Conservation (phyloP, 1,284 basidiomycete species). For the Pseudozyma sp. region DNA sequence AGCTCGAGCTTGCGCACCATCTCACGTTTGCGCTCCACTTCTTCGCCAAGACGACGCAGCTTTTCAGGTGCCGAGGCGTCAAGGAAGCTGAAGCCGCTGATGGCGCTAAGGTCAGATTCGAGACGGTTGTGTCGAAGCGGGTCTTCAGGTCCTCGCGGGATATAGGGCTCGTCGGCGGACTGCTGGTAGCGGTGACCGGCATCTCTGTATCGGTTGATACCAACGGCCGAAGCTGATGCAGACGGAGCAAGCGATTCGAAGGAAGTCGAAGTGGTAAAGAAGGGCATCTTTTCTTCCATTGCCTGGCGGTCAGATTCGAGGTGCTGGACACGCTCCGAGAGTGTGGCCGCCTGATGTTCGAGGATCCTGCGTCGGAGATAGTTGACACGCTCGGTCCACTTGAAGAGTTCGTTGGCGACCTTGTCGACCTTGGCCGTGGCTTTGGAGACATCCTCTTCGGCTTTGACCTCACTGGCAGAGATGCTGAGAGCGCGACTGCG, state of each 20-base stretch:
- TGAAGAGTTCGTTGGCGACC: conserved; percentile 51
- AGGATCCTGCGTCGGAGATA: conserved; percentile 44
- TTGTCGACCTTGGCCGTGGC: conserved; percentile 56
- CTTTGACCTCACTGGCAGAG: conserved; percentile 49
- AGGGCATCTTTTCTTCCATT: conserved; percentile 38
- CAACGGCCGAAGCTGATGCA: conserved; percentile 36
- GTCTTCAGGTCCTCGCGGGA: conserved; percentile 22
- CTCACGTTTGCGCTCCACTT: conserved; percentile 32
- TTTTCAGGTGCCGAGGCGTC: conserved; percentile 40
- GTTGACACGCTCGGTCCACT: conserved; percentile 41
- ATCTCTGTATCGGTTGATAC: conserved; percentile 22
- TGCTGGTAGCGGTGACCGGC: conserved; percentile 15
- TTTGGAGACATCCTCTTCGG: conserved; percentile 44
- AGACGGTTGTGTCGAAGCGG: conserved; percentile 40
- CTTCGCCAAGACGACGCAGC: conserved; percentile 31
- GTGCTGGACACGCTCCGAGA: conserved; percentile 45
- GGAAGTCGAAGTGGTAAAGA: conserved; percentile 39
- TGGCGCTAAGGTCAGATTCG: conserved; percentile 41
- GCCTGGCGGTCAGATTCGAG: conserved; percentile 48
- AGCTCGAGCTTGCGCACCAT: conserved; percentile 27
- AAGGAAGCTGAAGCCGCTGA: conserved; percentile 50
- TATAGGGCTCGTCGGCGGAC: conserved; percentile 34
- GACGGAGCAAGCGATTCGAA: conserved; percentile 46
- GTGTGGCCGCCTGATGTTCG: conserved; percentile 57
- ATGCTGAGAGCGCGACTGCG: conserved; percentile 39